These are phyloP conservation scores for Russula earlei DNA, from an alignment of 768 basidiomycete genomes.

Conservation along the genomic window DNA sequence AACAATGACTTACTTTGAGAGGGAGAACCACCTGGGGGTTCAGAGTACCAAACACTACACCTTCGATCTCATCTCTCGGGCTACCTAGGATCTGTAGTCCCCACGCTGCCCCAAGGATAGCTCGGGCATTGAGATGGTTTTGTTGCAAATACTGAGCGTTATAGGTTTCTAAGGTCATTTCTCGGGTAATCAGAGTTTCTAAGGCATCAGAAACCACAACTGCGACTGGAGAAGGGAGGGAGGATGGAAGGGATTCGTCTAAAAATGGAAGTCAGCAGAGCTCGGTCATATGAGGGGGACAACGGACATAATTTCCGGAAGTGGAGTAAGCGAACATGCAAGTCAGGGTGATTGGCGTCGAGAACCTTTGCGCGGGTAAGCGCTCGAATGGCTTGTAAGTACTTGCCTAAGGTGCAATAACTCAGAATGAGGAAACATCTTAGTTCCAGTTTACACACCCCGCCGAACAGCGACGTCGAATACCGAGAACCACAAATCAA, in stretches of 20 bases:
- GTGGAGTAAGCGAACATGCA: slow-evolving; percentile 65
- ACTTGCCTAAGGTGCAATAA: slow-evolving; percentile 46
- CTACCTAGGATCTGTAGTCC: slow-evolving; percentile 40
- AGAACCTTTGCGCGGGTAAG: slow-evolving; percentile 48
- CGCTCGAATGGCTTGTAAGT: slow-evolving; percentile 66
- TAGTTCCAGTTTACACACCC: slow-evolving; percentile 40
- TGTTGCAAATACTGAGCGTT: slow-evolving; percentile 71
- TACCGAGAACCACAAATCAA: slow-evolving; percentile 63
- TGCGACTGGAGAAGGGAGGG: slow-evolving; percentile 38
- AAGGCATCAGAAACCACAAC: slow-evolving; percentile 41
- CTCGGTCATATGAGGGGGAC: not conserved
- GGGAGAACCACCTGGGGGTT: slow-evolving; percentile 35
- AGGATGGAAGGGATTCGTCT: slow-evolving; percentile 40
- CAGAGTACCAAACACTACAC: slow-evolving; percentile 41
- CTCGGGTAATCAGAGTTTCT: slow-evolving; percentile 44
- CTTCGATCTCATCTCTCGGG: slow-evolving; percentile 52
- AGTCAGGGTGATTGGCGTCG: slow-evolving; percentile 47
- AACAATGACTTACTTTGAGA: slow-evolving; percentile 34
- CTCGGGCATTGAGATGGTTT: slow-evolving; percentile 39
- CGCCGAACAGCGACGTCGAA: slow-evolving; percentile 80
- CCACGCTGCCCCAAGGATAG: slow-evolving; percentile 56
- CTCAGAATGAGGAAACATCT: not conserved
- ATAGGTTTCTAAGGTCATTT: slow-evolving; percentile 51
- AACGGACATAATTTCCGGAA: slow-evolving; percentile 45
- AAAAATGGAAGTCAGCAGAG: slow-evolving; percentile 1